phyloP scores from a whole-genome alignment of 805 yeast species.

The Kluyveromyces siamensis region DNA sequence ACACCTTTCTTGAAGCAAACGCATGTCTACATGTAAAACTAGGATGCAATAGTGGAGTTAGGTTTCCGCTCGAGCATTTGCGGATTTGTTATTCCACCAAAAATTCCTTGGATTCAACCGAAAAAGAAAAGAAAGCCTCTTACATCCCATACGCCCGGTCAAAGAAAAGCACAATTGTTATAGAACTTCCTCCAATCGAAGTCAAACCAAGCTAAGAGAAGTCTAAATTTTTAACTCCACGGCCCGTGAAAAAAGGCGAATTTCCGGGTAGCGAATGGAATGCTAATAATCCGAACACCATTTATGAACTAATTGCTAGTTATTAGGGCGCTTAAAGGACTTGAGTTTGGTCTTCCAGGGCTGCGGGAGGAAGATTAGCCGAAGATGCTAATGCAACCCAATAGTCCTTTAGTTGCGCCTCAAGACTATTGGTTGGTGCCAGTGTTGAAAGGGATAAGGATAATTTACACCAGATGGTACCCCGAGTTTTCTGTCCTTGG shows the following conservation, averaged over 20 bases:
- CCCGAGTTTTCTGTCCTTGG: constrained; percentile 13
- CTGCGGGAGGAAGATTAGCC: constrained; percentile 5
- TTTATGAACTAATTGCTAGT: too few species aligned
- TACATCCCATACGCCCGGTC: too few species aligned
- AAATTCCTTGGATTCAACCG: not conserved
- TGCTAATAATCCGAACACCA: too few species aligned
- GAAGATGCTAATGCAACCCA: constrained; percentile 23
- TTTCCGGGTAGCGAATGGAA: too few species aligned
- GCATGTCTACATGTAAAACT: not conserved
- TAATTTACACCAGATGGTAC: constrained; percentile 22
- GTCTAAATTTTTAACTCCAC: not conserved
- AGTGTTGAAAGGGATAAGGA: constrained; percentile 22
- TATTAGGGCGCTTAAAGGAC: too few species aligned
- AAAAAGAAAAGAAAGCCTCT: not conserved
- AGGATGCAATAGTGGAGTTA: not conserved
- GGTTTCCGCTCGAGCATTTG: not conserved
- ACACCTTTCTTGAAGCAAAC: not conserved
- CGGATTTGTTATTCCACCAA: not conserved
- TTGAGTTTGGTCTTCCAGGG: too few species aligned
- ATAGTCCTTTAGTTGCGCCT: constrained; percentile 15
- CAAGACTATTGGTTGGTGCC: constrained; percentile 18
- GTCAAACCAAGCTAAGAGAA: not conserved
- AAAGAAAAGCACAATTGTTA: too few species aligned
- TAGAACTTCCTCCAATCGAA: too few species aligned
- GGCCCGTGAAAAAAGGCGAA: too few species aligned